A percentile compares a stretch with the other conserved stretches of the same genome.
Evolutionary conservation across 345 rosid species (phyloP).

Genomic region (Euclidium syriacum): DNA sequence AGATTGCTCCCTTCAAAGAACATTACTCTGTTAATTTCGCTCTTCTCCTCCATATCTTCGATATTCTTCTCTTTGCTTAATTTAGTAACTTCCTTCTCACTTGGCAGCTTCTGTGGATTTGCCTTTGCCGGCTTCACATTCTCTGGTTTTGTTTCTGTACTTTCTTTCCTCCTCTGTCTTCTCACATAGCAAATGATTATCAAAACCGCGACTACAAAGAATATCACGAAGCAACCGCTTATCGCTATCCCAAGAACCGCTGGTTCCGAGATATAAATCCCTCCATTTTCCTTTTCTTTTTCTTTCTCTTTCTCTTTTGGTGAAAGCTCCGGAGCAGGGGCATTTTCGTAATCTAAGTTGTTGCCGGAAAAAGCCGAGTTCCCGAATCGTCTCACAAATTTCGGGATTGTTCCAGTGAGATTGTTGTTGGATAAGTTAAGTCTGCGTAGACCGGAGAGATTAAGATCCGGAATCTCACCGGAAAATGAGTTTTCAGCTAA

Average conservation of each 20-base stretch:
- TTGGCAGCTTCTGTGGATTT: conserved; percentile 16
- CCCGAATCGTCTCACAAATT: conserved; percentile 61
- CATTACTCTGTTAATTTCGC: conserved; percentile 51
- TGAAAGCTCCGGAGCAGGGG: conserved; percentile 42
- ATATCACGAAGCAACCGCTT: conserved; percentile 44
- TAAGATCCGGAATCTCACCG: conserved; percentile 64
- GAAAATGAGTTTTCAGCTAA: conserved; percentile 68
- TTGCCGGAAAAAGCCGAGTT: conserved; percentile 57
- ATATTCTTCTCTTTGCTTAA: conserved; percentile 43
- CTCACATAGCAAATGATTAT: conserved; percentile 41
- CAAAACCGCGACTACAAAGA: conserved; percentile 34
- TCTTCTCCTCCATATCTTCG: conserved; percentile 47
- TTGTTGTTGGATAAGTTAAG: conserved; percentile 62
- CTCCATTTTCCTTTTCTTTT: neutral
- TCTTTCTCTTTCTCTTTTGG: conserved; percentile 21
- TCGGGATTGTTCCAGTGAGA: conserved; percentile 62
- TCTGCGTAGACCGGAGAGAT: conserved; percentile 41
- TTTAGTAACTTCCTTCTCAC: conserved; percentile 39
- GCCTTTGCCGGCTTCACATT: conserved; percentile 23
- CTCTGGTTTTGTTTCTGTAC: conserved; percentile 8
- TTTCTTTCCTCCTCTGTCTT: conserved; percentile 24
- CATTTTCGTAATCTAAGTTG: conserved; percentile 38
- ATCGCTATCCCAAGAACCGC: conserved; percentile 52
- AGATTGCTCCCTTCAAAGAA: conserved; percentile 89
- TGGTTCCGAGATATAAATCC: conserved; percentile 36